Percentiles rank a stretch among this genome's conserved stretches.
phyloP scores from a whole-genome alignment of 176 grass and related monocot species.

The Oryza longistaminata region DNA sequence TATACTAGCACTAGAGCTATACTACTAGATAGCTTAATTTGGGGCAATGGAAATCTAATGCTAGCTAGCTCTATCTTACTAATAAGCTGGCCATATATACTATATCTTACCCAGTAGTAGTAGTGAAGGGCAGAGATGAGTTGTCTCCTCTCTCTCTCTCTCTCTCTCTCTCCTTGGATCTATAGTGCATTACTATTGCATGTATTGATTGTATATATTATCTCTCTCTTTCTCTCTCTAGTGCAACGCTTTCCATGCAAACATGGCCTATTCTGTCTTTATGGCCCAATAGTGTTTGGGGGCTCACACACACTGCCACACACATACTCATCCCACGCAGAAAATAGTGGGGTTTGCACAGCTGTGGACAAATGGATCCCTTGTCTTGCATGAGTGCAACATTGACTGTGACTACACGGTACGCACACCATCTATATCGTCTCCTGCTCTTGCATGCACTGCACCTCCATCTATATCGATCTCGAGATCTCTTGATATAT shows the following conservation, averaged over 20 bases:
- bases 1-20: not conserved
- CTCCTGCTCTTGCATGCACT: not conserved
- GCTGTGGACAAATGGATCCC: constrained; percentile 76
- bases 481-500: not conserved
- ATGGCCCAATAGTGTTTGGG: constrained; percentile 62
- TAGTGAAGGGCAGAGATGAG: constrained; percentile 13
- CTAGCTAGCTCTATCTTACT: not conserved
- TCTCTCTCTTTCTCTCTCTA: constrained; percentile 25
- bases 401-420: constrained; percentile 58
- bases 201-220: constrained; percentile 33
- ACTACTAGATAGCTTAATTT: constrained; percentile 3
- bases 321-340: constrained; percentile 32
- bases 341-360: constrained; percentile 52
- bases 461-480: not conserved
- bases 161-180: constrained; percentile 21
- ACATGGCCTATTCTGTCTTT: constrained; percentile 64
- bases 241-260: constrained; percentile 53
- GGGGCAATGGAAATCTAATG: not conserved
- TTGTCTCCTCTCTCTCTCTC: constrained; percentile 16
- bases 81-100: constrained; percentile 3
- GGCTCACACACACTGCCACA: constrained; percentile 48
- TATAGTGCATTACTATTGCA: constrained; percentile 59
- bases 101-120: not conserved
- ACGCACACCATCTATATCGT: not conserved
- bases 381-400: constrained; percentile 92